Base-by-base conservation (phyloP, 129 eudicot species). In the Escallonia rubra region DNA sequence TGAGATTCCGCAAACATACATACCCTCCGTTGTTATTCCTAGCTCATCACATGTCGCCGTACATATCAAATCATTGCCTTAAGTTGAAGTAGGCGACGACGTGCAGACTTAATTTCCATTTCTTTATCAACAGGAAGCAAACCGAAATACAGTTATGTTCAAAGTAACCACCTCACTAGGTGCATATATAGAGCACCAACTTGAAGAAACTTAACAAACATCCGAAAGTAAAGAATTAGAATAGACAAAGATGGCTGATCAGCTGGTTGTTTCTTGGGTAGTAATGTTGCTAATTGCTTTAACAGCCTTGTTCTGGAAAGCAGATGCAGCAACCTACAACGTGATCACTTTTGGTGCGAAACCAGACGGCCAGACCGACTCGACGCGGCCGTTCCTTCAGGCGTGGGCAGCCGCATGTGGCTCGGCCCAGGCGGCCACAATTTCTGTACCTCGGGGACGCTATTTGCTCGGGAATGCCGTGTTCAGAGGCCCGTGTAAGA, bases 301-400 rank as follows among this genome's bases (percentile, higher is more conserved):
- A 0, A 49, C 63, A 12, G 57, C 71, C 43, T 13, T 68, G 51
- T 52, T 79, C 23, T 60, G 53, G 12, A 34, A 46, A 8, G 70
- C 16, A 41, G 60, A 79, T 65, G 88, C 85, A 65, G 85, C 81
- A 41, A 68, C 86, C 5, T 84, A 70, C 73, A 84, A 84, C 71
- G 95, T 88, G 62, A 68, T 82, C 34, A 64, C 63, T 2, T 77
- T 79, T 46, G 90, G 90, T 43, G 95, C 95, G 34, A 74, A 74
- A 61, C 41, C 82, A 52, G 81, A 88, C 44, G 95, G 90, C 6
- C 65, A 57, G 57, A 74, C 78, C 4, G 95, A 88, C 65, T 65
- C 88, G 15, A 82, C 86, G 23, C 73, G 59, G 69, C 74, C 87
- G 1, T 78, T 84, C 34, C 66, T 57, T 1, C 60, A 11, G 39